A percentile compares a stretch with the other conserved stretches of the same genome.
Conservation (phyloP, 352 stramenopile genomes). For the Phytopythium vexans region DNA sequence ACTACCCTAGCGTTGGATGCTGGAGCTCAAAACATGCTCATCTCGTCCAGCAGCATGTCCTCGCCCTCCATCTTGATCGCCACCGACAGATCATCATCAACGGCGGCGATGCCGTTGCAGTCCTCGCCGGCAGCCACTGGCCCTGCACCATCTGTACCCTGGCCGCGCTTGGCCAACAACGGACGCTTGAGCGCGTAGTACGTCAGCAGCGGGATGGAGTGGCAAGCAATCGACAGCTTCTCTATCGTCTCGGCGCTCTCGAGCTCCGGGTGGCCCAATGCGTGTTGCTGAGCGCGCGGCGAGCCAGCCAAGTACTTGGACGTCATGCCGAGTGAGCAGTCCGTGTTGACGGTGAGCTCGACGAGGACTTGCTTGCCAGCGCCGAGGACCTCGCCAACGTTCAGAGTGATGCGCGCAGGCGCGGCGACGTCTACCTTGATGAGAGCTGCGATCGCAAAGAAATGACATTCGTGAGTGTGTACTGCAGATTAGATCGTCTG, state of each 20-base stretch:
- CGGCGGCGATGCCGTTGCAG: conserved; percentile 70
- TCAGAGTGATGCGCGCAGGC: conserved; percentile 75
- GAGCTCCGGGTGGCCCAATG: conserved; percentile 15
- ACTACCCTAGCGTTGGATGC: conserved; percentile 3
- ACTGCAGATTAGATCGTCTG: not conserved
- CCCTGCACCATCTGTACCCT: not conserved
- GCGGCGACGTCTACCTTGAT: conserved; percentile 84
- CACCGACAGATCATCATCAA: conserved; percentile 68
- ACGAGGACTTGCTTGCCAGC: conserved; percentile 61
- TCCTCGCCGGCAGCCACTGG: conserved; percentile 37
- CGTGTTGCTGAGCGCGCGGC: conserved; percentile 12
- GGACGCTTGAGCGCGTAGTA: conserved; percentile 72
- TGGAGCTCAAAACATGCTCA: conserved; percentile 72
- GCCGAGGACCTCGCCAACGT: conserved; percentile 56
- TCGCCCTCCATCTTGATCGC: conserved; percentile 84
- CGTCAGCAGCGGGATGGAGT: conserved; percentile 77
- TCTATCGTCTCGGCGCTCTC: conserved; percentile 43
- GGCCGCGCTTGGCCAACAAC: conserved; percentile 11
- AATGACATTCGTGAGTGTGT: not conserved
- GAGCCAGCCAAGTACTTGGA: conserved; percentile 55
- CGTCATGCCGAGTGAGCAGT: conserved; percentile 62
- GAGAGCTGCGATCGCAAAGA: conserved; percentile 21
- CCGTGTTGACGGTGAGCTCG: conserved; percentile 57
- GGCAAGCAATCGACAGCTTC: conserved; percentile 48
- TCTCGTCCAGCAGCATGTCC: conserved; percentile 83